Evolutionary conservation across 805 yeast genomes (phyloP), one percentile per base, ranked within the genome.

Genomic region (Suhomyces kilbournensis): DNA sequence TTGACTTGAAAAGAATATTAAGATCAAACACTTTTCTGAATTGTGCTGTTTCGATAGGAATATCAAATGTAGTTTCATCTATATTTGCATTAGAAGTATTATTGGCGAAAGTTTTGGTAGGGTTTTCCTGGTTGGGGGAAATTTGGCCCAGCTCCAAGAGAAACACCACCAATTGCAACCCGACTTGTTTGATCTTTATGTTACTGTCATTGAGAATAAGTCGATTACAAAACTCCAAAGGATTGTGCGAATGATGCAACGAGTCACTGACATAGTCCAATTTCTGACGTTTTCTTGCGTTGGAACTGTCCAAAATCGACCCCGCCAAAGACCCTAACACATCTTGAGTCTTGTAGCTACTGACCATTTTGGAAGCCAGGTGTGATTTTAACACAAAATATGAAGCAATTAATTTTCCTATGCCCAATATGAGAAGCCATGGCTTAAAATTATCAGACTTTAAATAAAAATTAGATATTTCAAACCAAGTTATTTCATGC

Each of bases 371-470:
- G 42, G 22, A 9, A 19, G 42, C 14, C 6, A 19, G 8, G 17
- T 38, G 42, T 9, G 42, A 20, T 48, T 66, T 67, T 30, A 72
- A 50, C 3, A 48, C 46, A 53, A 65, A 78, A 51, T 66, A 78
- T 2, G 67, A 47, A 0, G 50, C 39, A 0, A 78, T 28, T 2
- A 80, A 55, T 39, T 60, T 67, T 0, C 67, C 51, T 7, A 75
- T 26, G 0, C 80, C 82, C 7, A 61, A 49, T 1, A 68, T 49
- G 3, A 72, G 55, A 10, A 81, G 60, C 86, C 86, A 82, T 0
- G 72, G 63, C 7, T 53, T 56, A 43, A 51, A 45, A 28, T 60
- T 51, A 9, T 53, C 39, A 5, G 67, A 56, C n/a, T 35, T 49
- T 35, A 70, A 55, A 40, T 55, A 59, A 1, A 70, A 60, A 5